Evolutionary conservation across 2,329 filamentous ascomycete genomes (phyloP).

Genomic region (Didymella sp.): DNA sequence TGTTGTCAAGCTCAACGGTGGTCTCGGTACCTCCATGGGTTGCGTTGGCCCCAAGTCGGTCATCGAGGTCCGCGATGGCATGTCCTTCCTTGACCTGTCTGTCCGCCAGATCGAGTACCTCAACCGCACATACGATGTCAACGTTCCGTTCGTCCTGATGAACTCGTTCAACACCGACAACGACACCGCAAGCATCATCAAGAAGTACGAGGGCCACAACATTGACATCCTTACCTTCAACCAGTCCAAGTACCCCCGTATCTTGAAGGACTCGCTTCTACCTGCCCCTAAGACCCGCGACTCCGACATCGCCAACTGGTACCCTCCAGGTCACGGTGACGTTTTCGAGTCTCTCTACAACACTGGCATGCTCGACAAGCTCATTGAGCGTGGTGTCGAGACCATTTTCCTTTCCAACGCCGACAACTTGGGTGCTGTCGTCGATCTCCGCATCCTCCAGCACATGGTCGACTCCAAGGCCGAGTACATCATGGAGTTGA

Average conservation of each 20-base stretch:
- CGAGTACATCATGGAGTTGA: constrained; percentile 99
- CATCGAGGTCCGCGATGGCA: constrained; percentile 98
- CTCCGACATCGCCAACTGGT: constrained; percentile 94
- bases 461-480: constrained; percentile 98
- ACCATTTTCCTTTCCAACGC: constrained; percentile 99
- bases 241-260: constrained; percentile 97
- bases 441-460: constrained; percentile 96
- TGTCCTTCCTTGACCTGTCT: constrained; percentile 99
- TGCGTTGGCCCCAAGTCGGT: constrained; percentile 99
- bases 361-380: constrained; percentile 96
- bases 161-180: constrained; percentile 99
- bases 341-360: constrained; percentile 99
- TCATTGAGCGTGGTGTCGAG: constrained; percentile 93
- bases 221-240: constrained; percentile 99
- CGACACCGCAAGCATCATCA: constrained; percentile 98
- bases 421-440: constrained; percentile 96
- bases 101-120: constrained; percentile 99
- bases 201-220: constrained; percentile 99
- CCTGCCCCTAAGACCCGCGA: constrained; percentile 90
- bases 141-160: constrained; percentile 98
- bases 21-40: constrained; percentile 99
- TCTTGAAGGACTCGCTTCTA: constrained; percentile 97
- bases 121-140: constrained; percentile 96
- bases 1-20: constrained; percentile 98
- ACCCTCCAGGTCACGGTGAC: constrained; percentile 98